Base-by-base conservation (phyloP, 2,329 filamentous ascomycete species). In the Nothomitra cinnamomea region DNA sequence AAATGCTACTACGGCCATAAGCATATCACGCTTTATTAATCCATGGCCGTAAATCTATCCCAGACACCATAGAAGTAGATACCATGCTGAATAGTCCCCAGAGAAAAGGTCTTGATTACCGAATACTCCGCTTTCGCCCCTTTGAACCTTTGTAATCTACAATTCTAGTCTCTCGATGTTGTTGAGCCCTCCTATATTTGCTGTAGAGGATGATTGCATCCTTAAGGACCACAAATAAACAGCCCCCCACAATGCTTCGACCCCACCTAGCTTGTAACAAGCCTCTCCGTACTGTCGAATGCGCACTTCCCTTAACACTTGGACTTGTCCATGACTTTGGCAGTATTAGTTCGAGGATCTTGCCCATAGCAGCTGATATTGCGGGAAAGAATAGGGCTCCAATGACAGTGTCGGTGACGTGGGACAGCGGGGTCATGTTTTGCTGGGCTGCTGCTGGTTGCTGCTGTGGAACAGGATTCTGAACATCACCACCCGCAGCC, bases 251-350 rank as follows among this genome's bases (percentile, higher is more conserved):
- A 2, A 98, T 72, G 61, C 86, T 95, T 54, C 92, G 76, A 1
- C 88, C 92, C 87, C 92, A 96, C 55, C 82, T 80, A 60, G 85
- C 79, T 62, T 92, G 85, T 32, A 98, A 66, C 24, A 96, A 71
- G 0, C 85, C 82, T 64, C 28, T 64, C 65, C 53, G 65, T 57
- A 32, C 61, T 57, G 24, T 43, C 10, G n/a, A n/a, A n/a, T n/a
- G n/a, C n/a, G n/a, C n/a, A n/a, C n/a, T n/a, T n/a, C n/a, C n/a
- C n/a, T n/a, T n/a, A n/a, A 58, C 57, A 7, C 60, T 56, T 8
- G 62, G 57, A 2, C 28, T 69, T 8, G 83, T 80, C 80, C 85
- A 88, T 2, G 77, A 69, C 36, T 70, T 70, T 0, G 90, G 90
- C 1, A 95, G 70, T 0, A 77, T 66, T 10, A 78, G 64, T 13